These are phyloP conservation scores for Plasmopara muralis DNA, from an alignment of 352 stramenopile genomes.

Conservation along the genomic window DNA sequence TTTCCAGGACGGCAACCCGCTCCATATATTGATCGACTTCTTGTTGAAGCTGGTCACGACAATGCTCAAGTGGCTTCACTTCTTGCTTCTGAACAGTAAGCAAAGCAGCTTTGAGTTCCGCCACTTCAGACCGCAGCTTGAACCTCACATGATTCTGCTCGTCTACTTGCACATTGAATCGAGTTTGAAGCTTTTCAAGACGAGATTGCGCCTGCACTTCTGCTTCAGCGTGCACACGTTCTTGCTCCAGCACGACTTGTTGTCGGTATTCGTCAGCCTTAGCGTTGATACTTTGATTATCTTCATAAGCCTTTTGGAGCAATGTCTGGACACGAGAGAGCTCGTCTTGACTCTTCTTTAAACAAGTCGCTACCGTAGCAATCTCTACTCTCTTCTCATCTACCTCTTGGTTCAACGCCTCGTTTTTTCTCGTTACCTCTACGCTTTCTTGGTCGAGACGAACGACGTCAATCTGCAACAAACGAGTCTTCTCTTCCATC, in stretches of 20 bases:
- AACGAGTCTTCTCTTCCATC: constrained; percentile 12
- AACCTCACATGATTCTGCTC: constrained; percentile 18
- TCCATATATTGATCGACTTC: too few species aligned
- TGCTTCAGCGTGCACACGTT: not conserved
- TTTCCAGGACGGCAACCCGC: too few species aligned
- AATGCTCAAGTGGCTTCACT: too few species aligned
- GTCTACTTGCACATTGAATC: constrained; percentile 26
- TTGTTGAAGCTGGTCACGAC: too few species aligned
- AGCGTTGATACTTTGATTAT: too few species aligned
- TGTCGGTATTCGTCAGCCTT: too few species aligned
- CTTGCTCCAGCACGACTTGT: too few species aligned
- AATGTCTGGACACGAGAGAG: constrained; percentile 11
- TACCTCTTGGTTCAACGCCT: too few species aligned
- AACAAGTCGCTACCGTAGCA: constrained; percentile 3
- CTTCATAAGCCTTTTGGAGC: constrained; percentile 14
- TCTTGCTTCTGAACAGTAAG: too few species aligned
- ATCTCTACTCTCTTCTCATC: not conserved
- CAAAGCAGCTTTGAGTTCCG: too few species aligned
- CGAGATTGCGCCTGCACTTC: constrained; percentile 16
- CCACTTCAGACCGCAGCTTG: constrained; percentile 21
- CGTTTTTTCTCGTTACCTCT: not conserved
- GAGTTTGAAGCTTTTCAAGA: constrained; percentile 21
- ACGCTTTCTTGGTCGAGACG: constrained; percentile 7
- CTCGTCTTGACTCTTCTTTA: constrained; percentile 13
- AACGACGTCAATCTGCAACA: constrained; percentile 11